These are phyloP conservation scores for Xylaria sp. DNA, from an alignment of 2,329 filamentous ascomycete species.

Conservation along the genomic window DNA sequence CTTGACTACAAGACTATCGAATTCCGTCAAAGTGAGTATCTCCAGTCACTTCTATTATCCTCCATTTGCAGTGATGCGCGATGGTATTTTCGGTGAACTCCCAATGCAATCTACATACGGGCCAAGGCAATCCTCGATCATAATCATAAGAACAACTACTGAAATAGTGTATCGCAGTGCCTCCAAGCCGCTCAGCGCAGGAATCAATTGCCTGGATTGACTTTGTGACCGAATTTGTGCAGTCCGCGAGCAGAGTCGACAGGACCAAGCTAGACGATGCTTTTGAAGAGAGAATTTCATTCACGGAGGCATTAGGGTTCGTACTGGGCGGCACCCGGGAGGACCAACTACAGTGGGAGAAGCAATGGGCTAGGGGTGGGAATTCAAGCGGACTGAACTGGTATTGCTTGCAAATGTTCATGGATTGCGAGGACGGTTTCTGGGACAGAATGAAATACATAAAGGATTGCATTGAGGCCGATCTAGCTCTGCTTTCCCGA, in stretches of 20 bases:
- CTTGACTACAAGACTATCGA: conserved; percentile 27
- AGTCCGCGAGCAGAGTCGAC: not conserved
- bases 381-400: not conserved
- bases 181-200: conserved; percentile 3
- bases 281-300: not conserved
- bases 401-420: not conserved
- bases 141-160: not conserved
- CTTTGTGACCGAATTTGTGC: conserved; percentile 18
- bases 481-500: not conserved
- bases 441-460: not conserved
- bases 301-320: conserved; percentile 13
- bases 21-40: conserved; percentile 32
- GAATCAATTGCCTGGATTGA: conserved; percentile 23
- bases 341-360: not conserved
- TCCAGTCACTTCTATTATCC: too few relatives aligned
- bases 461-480: not conserved
- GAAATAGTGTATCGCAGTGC: conserved; percentile 14
- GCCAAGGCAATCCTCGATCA: not conserved
- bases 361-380: not conserved
- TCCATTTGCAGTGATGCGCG: not conserved
- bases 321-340: not conserved
- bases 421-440: not conserved
- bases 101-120: not conserved
- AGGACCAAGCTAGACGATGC: not conserved
- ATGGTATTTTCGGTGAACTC: too few relatives aligned